Percentiles rank a stretch among this genome's conserved stretches.
These are phyloP conservation scores for Candolleomyces aberdarensis DNA, from an alignment of 768 basidiomycete genomes.

Conservation along the genomic window DNA sequence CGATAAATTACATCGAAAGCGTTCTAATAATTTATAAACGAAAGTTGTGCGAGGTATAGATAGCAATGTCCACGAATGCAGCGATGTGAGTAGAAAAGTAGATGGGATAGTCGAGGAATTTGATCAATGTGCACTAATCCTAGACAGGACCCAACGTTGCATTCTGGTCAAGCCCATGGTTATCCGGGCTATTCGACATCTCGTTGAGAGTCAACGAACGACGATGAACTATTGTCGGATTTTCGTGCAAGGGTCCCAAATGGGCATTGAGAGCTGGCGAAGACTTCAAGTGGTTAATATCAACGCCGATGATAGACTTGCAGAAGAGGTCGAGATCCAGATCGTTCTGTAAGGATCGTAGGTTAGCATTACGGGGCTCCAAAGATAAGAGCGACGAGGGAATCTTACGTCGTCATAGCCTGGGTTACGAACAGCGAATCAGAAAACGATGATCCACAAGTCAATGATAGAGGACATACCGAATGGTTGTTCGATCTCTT, in stretches of 20 bases:
- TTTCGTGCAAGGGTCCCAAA: slow-evolving; percentile 23
- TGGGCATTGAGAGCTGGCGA: slow-evolving; percentile 52
- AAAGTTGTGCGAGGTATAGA: too few relatives aligned
- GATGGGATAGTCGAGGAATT: too few relatives aligned
- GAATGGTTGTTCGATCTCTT: slow-evolving; percentile 70
- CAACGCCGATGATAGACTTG: slow-evolving; percentile 50
- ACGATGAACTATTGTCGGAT: slow-evolving; percentile 4
- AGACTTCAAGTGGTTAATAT: slow-evolving; percentile 50
- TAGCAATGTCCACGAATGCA: too few relatives aligned
- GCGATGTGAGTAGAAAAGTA: too few relatives aligned
- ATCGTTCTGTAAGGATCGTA: slow-evolving; percentile 44
- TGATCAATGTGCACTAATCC: too few relatives aligned
- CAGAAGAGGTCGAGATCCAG: slow-evolving; percentile 67
- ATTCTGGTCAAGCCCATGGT: too few relatives aligned
- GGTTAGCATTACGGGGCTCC: not conserved
- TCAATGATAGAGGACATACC: slow-evolving; percentile 32
- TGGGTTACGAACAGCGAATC: slow-evolving; percentile 13
- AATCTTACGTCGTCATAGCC: slow-evolving; percentile 57
- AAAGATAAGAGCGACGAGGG: not conserved
- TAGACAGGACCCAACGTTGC: too few relatives aligned
- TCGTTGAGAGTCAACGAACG: slow-evolving; percentile 10
- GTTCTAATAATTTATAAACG: too few relatives aligned
- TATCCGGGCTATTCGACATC: not conserved
- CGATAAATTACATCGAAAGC: too few relatives aligned
- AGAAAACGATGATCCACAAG: not conserved